These are phyloP conservation scores for Euphrasia confusa DNA, from an alignment of 257 asterid genomes.

Conservation along the genomic window DNA sequence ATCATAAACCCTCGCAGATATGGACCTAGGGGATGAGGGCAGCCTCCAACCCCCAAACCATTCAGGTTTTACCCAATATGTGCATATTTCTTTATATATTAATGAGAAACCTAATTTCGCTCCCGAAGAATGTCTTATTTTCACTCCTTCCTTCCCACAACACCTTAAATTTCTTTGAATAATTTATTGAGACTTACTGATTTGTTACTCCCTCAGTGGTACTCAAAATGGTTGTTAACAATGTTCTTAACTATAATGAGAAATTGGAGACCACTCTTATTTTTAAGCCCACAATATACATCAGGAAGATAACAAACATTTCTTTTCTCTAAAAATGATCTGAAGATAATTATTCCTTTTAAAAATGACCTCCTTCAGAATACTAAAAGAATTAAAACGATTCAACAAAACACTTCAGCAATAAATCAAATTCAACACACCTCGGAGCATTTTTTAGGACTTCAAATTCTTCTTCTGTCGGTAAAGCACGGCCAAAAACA, in stretches of 20 bases:
- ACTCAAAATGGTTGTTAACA: too few relatives aligned
- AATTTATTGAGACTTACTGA: too few relatives aligned
- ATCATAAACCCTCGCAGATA: too few relatives aligned
- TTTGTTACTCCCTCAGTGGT: too few relatives aligned
- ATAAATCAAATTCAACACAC: slow-evolving; percentile 32
- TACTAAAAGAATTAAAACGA: neutral
- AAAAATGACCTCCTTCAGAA: slow-evolving; percentile 15
- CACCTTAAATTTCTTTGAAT: too few relatives aligned
- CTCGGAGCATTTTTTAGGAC: slow-evolving; percentile 95
- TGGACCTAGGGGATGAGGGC: too few relatives aligned
- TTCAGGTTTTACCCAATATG: neutral
- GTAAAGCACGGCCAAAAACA: slow-evolving; percentile 83
- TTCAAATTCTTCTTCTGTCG: slow-evolving; percentile 95
- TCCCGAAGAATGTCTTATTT: too few relatives aligned
- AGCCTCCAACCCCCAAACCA: neutral
- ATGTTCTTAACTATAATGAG: too few relatives aligned
- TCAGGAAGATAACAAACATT: neutral
- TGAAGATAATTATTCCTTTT: neutral
- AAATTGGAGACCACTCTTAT: neutral
- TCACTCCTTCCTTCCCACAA: too few relatives aligned
- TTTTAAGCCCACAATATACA: neutral
- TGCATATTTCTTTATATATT: too few relatives aligned
- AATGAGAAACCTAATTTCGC: too few relatives aligned
- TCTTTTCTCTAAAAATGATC: neutral
- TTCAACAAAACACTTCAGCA: slow-evolving; percentile 6